A percentile compares a stretch with the other conserved stretches of the same genome.
Conservation (phyloP, 2,329 filamentous ascomycete species). For the Ceratocystis lukuohia region DNA sequence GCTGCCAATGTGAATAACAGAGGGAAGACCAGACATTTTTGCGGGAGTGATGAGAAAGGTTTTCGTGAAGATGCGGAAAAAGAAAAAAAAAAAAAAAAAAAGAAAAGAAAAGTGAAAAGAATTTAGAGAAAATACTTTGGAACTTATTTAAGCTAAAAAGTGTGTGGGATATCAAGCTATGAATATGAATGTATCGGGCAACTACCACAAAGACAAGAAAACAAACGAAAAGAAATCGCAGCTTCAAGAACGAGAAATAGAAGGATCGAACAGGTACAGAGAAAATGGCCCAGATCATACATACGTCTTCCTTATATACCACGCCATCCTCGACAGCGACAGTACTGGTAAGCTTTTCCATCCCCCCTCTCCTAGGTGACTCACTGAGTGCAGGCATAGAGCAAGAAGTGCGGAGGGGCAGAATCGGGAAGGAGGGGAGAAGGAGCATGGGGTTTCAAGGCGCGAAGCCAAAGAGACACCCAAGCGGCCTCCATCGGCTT, state of each 20-base stretch:
- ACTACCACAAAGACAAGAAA: background rate
- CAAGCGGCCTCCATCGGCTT: conserved; percentile 6
- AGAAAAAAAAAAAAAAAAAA: background rate
- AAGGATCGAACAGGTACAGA: background rate
- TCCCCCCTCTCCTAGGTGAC: background rate
- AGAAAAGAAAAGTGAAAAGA: background rate
- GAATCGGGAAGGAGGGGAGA: background rate
- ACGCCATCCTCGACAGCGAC: background rate
- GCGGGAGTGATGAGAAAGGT: background rate
- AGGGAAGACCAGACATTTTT: conserved; percentile 16
- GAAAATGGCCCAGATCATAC: background rate
- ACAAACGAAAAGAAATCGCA: too few species aligned
- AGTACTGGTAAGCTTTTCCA: background rate
- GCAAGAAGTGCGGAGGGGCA: background rate
- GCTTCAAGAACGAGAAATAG: background rate
- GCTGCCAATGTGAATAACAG: conserved; percentile 17
- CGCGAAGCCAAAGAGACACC: background rate
- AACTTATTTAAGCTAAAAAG: background rate
- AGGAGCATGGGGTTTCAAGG: background rate
- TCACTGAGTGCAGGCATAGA: background rate
- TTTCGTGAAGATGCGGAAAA: background rate
- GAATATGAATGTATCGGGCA: background rate
- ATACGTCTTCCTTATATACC: background rate
- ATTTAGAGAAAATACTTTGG: background rate
- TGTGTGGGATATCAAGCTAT: background rate